Evolutionary conservation across 805 yeast species (phyloP).

Genomic region (Ogataea thermomethanolica): DNA sequence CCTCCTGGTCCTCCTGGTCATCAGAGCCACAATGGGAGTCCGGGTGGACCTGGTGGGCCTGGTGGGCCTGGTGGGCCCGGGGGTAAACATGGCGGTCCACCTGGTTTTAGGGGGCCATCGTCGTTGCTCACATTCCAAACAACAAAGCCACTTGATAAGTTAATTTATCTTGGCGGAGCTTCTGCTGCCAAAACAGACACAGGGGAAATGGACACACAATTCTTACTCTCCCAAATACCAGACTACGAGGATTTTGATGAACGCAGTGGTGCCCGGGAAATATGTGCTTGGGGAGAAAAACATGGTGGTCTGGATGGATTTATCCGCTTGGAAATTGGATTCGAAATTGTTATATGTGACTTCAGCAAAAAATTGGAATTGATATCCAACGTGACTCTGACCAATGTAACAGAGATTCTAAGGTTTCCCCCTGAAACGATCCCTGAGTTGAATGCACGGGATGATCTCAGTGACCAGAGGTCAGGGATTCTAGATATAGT

Average conservation of each 20-base stretch:
- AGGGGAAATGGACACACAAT: constrained; percentile 63
- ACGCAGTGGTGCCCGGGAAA: constrained; percentile 42
- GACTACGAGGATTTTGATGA: constrained; percentile 38
- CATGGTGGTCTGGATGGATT: constrained; percentile 51
- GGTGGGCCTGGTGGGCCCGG: constrained; percentile 11
- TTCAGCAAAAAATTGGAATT: constrained; percentile 47
- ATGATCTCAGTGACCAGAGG: constrained; percentile 17
- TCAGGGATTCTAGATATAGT: constrained; percentile 26
- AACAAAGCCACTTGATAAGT: constrained; percentile 43
- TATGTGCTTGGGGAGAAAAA: constrained; percentile 54
- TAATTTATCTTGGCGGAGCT: constrained; percentile 61
- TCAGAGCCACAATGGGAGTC: no score
- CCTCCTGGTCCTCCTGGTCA: constrained; percentile 1
- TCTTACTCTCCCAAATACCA: constrained; percentile 36
- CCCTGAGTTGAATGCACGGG: background rate
- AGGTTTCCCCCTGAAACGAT: constrained; percentile 35
- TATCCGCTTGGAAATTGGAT: constrained; percentile 57
- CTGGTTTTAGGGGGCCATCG: constrained; percentile 9
- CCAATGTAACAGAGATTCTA: constrained; percentile 35
- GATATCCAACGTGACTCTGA: constrained; percentile 42
- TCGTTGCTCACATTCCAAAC: constrained; percentile 46
- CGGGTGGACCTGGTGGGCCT: background rate
- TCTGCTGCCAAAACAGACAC: constrained; percentile 57
- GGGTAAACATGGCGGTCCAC: constrained; percentile 9
- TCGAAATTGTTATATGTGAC: constrained; percentile 59